phyloP scores from a whole-genome alignment of 345 rosid genomes.

The Combretum micranthum region DNA sequence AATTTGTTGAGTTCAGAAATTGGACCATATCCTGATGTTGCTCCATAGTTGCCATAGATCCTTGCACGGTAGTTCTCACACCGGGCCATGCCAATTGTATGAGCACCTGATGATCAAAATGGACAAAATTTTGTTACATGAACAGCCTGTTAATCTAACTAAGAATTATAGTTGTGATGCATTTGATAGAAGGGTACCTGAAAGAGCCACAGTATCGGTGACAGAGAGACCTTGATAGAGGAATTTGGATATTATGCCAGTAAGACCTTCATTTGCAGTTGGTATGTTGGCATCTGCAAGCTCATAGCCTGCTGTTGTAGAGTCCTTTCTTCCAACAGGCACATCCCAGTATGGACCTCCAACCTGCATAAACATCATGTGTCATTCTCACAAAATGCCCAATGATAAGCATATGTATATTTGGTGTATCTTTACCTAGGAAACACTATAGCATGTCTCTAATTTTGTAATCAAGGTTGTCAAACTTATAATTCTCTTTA shows the following conservation, averaged over 20 bases:
- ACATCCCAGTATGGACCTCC: slow-evolving; percentile 98
- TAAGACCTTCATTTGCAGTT: slow-evolving; percentile 48
- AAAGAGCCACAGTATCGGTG: slow-evolving; percentile 76
- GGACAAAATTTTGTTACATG: background rate
- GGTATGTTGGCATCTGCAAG: slow-evolving; percentile 51
- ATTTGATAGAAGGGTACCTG: slow-evolving; percentile 35
- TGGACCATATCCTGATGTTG: slow-evolving; percentile 36
- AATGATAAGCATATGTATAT: background rate
- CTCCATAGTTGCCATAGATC: slow-evolving; percentile 49
- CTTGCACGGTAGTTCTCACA: slow-evolving; percentile 57
- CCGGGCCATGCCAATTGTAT: slow-evolving; percentile 84
- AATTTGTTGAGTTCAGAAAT: slow-evolving; percentile 27
- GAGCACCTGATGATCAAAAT: slow-evolving; percentile 43
- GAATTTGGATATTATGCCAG: slow-evolving; percentile 59
- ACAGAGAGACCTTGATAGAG: slow-evolving; percentile 67
- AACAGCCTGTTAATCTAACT: too few relatives aligned
- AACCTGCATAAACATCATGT: slow-evolving; percentile 32
- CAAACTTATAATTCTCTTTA: too few relatives aligned
- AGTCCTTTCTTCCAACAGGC: slow-evolving; percentile 89
- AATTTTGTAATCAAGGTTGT: too few relatives aligned
- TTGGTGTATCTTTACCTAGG: background rate
- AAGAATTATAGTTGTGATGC: background rate
- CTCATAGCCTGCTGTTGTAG: slow-evolving; percentile 55
- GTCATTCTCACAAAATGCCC: too few relatives aligned
- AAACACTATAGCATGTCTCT: background rate